Conservation (phyloP, 192 early-diverging fungal species). For the Backusella sp. region DNA sequence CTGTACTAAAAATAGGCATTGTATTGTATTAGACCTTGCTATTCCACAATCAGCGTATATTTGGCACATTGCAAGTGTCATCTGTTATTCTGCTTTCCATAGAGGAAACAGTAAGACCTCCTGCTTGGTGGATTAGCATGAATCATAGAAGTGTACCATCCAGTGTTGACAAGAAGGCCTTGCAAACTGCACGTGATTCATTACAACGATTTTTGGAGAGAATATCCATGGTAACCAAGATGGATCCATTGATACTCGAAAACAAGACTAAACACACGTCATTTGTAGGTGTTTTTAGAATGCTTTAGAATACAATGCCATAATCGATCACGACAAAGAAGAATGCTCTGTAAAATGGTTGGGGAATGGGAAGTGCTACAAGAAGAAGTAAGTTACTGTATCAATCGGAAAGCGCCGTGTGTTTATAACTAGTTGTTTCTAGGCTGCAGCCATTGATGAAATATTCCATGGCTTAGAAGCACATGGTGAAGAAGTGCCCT, state of each 20-base stretch:
- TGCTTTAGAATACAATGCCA: slow-evolving; percentile 52
- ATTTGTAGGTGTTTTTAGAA: slow-evolving; percentile 48
- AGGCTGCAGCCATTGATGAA: slow-evolving; percentile 24
- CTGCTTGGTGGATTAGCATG: slow-evolving; percentile 28
- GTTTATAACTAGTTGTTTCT: neutral
- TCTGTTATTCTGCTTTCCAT: slow-evolving; percentile 12
- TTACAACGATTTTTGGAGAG: slow-evolving; percentile 21
- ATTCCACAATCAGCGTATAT: slow-evolving; percentile 37
- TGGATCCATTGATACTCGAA: neutral
- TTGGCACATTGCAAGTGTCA: slow-evolving; percentile 31
- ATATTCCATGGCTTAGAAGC: slow-evolving; percentile 15
- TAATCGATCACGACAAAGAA: slow-evolving; percentile 60
- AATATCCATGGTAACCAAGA: slow-evolving; percentile 15
- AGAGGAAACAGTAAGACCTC: slow-evolving; percentile 23
- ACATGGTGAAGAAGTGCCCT: slow-evolving; percentile 28
- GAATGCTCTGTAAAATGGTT: slow-evolving; percentile 57
- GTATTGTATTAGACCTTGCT: slow-evolving; percentile 36
- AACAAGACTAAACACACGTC: neutral
- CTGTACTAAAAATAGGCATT: neutral
- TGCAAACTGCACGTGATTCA: slow-evolving; percentile 5
- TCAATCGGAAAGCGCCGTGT: neutral
- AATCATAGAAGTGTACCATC: neutral
- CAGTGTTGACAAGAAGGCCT: neutral
- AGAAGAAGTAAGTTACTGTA: slow-evolving; percentile 37
- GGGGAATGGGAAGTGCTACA: slow-evolving; percentile 59